Evolutionary conservation across 495 filamentous ascomycete genomes (phyloP).

Genomic region (Podospora fimiseda): DNA sequence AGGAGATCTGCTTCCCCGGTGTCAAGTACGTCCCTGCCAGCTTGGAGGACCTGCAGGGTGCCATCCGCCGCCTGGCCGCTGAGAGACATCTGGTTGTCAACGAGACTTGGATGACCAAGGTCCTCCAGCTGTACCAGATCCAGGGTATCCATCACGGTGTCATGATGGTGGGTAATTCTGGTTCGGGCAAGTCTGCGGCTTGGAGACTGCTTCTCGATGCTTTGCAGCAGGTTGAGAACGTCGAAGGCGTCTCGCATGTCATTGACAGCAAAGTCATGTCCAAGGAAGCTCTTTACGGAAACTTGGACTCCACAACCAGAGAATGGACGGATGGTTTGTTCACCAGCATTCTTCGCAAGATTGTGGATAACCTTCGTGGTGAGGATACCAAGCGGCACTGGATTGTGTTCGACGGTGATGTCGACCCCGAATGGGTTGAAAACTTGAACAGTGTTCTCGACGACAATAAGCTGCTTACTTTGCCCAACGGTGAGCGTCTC

Average conservation of each 20-base stretch:
- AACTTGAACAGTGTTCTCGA: conserved; percentile 99
- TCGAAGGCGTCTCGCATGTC: conserved; percentile 92
- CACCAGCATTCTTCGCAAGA: conserved; percentile 94
- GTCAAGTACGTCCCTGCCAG: conserved; percentile 88
- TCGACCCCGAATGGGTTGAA: conserved; percentile 99
- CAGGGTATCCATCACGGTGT: conserved; percentile 97
- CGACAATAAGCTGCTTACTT: conserved; percentile 93
- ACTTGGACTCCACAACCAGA: conserved; percentile 87
- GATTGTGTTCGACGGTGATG: conserved; percentile 98
- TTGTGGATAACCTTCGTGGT: conserved; percentile 96
- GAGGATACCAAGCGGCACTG: conserved; percentile 95
- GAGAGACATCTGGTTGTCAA: conserved; percentile 82
- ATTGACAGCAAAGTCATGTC: conserved; percentile 99
- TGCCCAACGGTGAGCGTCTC: conserved; percentile 96
- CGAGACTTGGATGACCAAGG: conserved; percentile 94
- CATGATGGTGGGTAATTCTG: conserved; percentile 98
- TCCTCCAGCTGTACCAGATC: conserved; percentile 93
- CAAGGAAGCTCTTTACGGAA: conserved; percentile 94
- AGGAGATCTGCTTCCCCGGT: conserved; percentile 81
- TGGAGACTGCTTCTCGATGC: conserved; percentile 95
- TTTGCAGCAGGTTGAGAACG: conserved; percentile 78
- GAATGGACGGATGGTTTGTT: conserved; percentile 99
- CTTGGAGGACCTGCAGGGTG: conserved; percentile 66
- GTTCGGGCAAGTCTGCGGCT: conserved; percentile 86
- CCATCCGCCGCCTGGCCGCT: conserved; percentile 73